Conservation (phyloP, 805 yeast species). For the Zygotorulaspora florentina region DNA sequence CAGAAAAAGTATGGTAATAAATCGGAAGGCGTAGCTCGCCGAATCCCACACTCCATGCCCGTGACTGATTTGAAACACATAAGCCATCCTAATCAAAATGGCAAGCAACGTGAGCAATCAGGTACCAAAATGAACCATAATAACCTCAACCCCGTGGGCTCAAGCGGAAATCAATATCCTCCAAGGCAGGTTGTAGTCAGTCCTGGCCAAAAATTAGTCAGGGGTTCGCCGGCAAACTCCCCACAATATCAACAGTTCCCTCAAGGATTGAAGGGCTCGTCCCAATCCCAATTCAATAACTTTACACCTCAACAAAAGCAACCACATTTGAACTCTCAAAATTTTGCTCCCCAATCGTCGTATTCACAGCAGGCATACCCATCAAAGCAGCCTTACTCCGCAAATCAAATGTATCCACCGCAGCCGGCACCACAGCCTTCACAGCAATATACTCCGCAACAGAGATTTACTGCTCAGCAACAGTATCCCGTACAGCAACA, state of each 20-base stretch:
- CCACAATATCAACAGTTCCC: conserved; percentile 7
- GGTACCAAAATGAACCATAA: not conserved
- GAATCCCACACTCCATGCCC: conserved; percentile 8
- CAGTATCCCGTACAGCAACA: conserved; percentile 10
- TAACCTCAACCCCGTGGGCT: not conserved
- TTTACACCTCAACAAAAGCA: not conserved
- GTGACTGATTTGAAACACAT: conserved; percentile 5
- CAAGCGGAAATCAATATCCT: not conserved
- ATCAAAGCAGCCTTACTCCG: conserved; percentile 7
- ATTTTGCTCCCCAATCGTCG: not conserved
- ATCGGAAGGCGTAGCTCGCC: not conserved
- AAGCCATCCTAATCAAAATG: conserved; percentile 1
- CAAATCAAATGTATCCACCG: not conserved
- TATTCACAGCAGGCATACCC: conserved; percentile 6
- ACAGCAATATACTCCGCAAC: conserved; percentile 7
- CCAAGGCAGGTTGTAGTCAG: not conserved
- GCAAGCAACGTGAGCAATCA: conserved; percentile 1
- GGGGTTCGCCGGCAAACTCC: not conserved
- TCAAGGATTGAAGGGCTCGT: conserved; percentile 2
- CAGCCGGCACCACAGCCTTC: conserved; percentile 12
- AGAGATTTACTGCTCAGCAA: conserved; percentile 1
- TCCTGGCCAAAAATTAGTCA: not conserved
- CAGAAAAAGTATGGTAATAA: not conserved
- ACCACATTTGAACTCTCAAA: not conserved
- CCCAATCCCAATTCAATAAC: conserved; percentile 2